A percentile compares a stretch with the other conserved stretches of the same genome.
These are phyloP conservation scores for Alternaria gaisen DNA, from an alignment of 2,329 filamentous ascomycete genomes.

Conservation along the genomic window DNA sequence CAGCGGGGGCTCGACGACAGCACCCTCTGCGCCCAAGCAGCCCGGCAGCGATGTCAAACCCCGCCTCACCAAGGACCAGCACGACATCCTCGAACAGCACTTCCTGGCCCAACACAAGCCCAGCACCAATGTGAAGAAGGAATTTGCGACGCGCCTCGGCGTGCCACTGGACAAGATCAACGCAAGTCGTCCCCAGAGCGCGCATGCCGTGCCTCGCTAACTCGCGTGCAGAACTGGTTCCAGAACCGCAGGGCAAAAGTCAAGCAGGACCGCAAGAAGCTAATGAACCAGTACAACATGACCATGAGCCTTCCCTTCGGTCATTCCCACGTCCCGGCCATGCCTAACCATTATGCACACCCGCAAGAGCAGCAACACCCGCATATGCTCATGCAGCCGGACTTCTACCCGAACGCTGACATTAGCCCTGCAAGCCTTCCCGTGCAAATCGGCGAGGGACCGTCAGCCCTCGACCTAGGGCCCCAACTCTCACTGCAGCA, in stretches of 20 bases:
- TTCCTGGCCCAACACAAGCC: constrained; percentile 61
- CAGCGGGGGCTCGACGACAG: constrained; percentile 32
- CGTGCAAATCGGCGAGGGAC: constrained; percentile 41
- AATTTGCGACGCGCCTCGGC: constrained; percentile 57
- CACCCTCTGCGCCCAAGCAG: constrained; percentile 32
- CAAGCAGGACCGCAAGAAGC: constrained; percentile 62
- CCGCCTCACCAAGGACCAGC: constrained; percentile 62
- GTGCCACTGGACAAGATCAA: constrained; percentile 64
- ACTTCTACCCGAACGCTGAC: constrained; percentile 44
- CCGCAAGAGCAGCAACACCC: constrained; percentile 34
- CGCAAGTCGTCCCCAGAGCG: constrained; percentile 48
- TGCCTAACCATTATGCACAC: constrained; percentile 27
- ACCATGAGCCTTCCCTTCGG: constrained; percentile 42
- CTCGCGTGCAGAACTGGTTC: constrained; percentile 59
- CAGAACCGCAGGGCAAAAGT: constrained; percentile 63
- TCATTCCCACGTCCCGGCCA: constrained; percentile 34
- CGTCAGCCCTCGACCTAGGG: constrained; percentile 44
- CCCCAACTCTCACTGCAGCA: constrained; percentile 45
- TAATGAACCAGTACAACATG: constrained; percentile 51
- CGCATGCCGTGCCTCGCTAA: constrained; percentile 38
- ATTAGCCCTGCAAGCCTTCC: constrained; percentile 48
- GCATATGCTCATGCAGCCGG: constrained; percentile 40
- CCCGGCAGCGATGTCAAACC: constrained; percentile 58
- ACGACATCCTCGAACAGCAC: constrained; percentile 61
- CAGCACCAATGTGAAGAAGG: constrained; percentile 60